Base-by-base conservation (phyloP, 2,329 filamentous ascomycete genomes). In the Fusarium bactridioides region DNA sequence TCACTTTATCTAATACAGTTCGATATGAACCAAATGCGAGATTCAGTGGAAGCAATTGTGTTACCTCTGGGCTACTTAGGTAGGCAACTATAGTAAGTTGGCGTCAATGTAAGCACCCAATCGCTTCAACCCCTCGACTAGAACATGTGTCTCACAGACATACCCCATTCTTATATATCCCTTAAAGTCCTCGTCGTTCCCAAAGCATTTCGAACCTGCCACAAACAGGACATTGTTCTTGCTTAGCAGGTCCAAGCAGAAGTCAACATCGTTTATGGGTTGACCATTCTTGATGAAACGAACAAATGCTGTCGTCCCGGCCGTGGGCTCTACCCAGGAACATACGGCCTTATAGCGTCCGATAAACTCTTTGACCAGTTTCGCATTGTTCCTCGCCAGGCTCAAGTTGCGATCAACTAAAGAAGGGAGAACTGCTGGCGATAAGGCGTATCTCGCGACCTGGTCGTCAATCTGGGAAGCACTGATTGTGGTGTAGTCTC, bases 401-500 rank as follows among this genome's bases (percentile, higher is more conserved):
- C 84, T 83, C 27, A 78, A 27, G 51, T 94, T 88, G 25, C 92
- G 91, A 38, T 85, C 82, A 4, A 88, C 83, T 16, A 86, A 76
- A 9, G 76, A 75, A 8, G 78, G 78, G 33, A 80, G 79, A 5
- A 89, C 85, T 5, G 78, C 72, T 10, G 78, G 72, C 10, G 88
- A 88, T 12, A 97, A 83, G 1, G 94, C 94, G 77, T 91, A 95
- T 33, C 89, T 87, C 5, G 94, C 94, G 16, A 97, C 86, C 55
- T 89, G 87, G 79, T 97, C 93, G 79, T 97, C 94, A 11, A 97
- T 83, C 77, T 92, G 90, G n/a, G 92, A 93, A 0, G 97, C 93
- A 43, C 92, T 93, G 76, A 97, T 97, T 31, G 93, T 94, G 7
- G 93, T 97, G 83, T 96, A 97, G 80, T 96, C 92, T 44, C 94